These are phyloP conservation scores for Skeletonema menzelii DNA, from an alignment of 108 stramenopile genomes.

Conservation along the genomic window DNA sequence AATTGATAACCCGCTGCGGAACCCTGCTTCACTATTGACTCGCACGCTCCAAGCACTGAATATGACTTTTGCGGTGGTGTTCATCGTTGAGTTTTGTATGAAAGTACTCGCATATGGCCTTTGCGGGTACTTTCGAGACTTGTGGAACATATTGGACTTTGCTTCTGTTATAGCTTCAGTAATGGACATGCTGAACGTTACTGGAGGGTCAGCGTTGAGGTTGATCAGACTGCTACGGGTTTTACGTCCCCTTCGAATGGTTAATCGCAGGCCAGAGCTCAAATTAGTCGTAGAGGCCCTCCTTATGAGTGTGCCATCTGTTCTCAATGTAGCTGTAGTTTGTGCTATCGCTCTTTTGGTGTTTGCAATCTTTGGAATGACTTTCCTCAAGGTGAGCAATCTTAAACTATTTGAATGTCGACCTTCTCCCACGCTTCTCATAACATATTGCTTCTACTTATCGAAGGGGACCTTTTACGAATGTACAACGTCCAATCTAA, in stretches of 20 bases:
- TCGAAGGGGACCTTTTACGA: slow-evolving; percentile 48
- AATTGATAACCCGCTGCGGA: slow-evolving; percentile 41
- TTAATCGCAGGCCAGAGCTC: slow-evolving; percentile 65
- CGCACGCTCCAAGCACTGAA: slow-evolving; percentile 34
- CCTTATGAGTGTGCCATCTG: slow-evolving; percentile 59
- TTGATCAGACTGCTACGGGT: slow-evolving; percentile 56
- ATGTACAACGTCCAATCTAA: slow-evolving; percentile 32
- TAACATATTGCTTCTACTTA: neutral
- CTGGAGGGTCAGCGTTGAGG: slow-evolving; percentile 32
- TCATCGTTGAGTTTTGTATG: slow-evolving; percentile 58
- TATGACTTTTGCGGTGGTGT: slow-evolving; percentile 49
- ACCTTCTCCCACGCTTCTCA: neutral
- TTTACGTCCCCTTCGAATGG: slow-evolving; percentile 74
- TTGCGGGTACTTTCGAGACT: slow-evolving; percentile 43
- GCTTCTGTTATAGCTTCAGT: slow-evolving; percentile 56
- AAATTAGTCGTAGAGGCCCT: slow-evolving; percentile 75
- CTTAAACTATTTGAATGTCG: neutral
- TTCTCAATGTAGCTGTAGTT: slow-evolving; percentile 56
- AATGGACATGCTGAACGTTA: slow-evolving; percentile 31
- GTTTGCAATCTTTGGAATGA: slow-evolving; percentile 73
- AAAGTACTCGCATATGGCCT: slow-evolving; percentile 68
- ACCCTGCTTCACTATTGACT: slow-evolving; percentile 20
- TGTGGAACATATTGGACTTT: slow-evolving; percentile 74
- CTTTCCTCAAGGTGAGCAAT: slow-evolving; percentile 47
- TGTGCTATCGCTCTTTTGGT: slow-evolving; percentile 54